A percentile compares a stretch with the other conserved stretches of the same genome.
Conservation (phyloP, 805 yeast genomes). For the Starmerella geochares region DNA sequence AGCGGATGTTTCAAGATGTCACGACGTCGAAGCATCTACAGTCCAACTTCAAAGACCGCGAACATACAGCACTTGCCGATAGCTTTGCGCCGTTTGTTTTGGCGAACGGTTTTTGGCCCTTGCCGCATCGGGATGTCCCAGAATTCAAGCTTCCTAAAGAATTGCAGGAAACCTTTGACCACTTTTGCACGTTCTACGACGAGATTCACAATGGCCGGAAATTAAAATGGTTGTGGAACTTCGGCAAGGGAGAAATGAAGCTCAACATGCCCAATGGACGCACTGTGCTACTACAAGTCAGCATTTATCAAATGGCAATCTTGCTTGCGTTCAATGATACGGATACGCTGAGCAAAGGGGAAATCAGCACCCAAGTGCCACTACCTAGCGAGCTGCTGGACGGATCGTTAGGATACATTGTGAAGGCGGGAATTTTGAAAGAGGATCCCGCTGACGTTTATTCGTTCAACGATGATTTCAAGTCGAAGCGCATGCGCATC, state of each 20-base stretch:
- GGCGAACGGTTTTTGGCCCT: conserved; percentile 87
- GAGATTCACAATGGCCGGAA: conserved; percentile 76
- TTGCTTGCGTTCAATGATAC: conserved; percentile 69
- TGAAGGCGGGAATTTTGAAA: conserved; percentile 62
- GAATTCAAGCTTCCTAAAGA: conserved; percentile 58
- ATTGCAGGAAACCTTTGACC: conserved; percentile 52
- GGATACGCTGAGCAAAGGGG: conserved; percentile 48
- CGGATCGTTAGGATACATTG: conserved; percentile 67
- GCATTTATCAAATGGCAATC: conserved; percentile 79
- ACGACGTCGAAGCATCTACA: conserved; percentile 71
- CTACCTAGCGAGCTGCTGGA: conserved; percentile 55
- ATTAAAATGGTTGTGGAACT: conserved; percentile 91
- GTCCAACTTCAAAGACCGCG: conserved; percentile 39
- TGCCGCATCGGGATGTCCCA: conserved; percentile 37
- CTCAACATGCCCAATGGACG: conserved; percentile 73
- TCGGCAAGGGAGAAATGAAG: conserved; percentile 82
- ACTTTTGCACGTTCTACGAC: conserved; percentile 58
- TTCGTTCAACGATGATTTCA: conserved; percentile 69
- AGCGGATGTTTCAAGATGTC: conserved; percentile 94
- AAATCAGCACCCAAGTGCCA: conserved; percentile 58
- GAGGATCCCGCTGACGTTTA: conserved; percentile 54
- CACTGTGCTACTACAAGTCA: conserved; percentile 49
- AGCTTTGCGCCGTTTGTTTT: conserved; percentile 68
- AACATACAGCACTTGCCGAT: conserved; percentile 28
- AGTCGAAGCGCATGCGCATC: conserved; percentile 71